phyloP scores from a whole-genome alignment of 805 yeast species.

The Yamadazyma phyllophila region DNA sequence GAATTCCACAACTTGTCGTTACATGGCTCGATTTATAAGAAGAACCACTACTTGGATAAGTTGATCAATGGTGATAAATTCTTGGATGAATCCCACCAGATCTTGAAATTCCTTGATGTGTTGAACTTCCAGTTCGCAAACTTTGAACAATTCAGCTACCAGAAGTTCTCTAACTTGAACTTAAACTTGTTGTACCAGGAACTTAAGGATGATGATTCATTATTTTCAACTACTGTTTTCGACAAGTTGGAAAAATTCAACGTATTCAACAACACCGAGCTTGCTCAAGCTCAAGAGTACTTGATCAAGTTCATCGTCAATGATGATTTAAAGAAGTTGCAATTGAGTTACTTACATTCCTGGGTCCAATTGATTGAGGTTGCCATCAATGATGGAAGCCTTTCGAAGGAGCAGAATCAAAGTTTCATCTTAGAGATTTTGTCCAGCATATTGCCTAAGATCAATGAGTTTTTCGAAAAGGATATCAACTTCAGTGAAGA shows the following conservation, averaged over 20 bases:
- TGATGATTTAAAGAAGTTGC: constrained; percentile 48
- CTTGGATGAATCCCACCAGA: constrained; percentile 60
- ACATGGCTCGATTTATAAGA: constrained; percentile 48
- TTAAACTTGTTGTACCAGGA: constrained; percentile 37
- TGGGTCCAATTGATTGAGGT: constrained; percentile 84
- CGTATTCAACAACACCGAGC: background rate
- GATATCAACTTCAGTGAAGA: constrained; percentile 72
- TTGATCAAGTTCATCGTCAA: constrained; percentile 47
- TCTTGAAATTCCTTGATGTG: constrained; percentile 68
- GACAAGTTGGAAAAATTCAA: constrained; percentile 9
- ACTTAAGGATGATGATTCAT: constrained; percentile 4
- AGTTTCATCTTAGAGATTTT: constrained; percentile 74
- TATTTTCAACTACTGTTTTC: background rate
- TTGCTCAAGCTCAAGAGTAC: constrained; percentile 6
- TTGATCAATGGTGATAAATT: constrained; percentile 52
- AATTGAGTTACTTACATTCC: constrained; percentile 64
- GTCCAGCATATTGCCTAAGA: constrained; percentile 71
- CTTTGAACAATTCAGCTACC: constrained; percentile 41
- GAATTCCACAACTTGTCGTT: constrained; percentile 60
- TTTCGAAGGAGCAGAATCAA: constrained; percentile 36
- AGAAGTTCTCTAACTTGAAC: constrained; percentile 27
- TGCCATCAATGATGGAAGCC: constrained; percentile 56
- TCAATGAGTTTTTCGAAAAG: constrained; percentile 66
- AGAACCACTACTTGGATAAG: constrained; percentile 49
- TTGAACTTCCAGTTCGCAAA: constrained; percentile 54